Evolutionary conservation across 1,284 basidiomycete genomes (phyloP), one percentile per base, ranked within the genome.

Genomic region (Lentinula novae-zelandiae): DNA sequence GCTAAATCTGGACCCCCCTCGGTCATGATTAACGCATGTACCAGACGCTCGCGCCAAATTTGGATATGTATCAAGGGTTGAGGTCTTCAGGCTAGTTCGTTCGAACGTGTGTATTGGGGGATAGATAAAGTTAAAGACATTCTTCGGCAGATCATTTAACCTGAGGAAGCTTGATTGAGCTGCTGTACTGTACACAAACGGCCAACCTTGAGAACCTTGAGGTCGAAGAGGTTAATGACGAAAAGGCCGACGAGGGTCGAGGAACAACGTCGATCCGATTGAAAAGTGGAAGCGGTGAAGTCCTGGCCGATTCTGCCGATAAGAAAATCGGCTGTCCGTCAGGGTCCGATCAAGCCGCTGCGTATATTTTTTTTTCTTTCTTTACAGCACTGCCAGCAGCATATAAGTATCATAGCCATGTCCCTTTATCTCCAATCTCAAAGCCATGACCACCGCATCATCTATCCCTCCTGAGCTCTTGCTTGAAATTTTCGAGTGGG

Each of bases 391-490:
- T 38, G 51, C 17, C 51, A 31, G 49, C 51, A 38, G 12, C 31
- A 53, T 36, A 53, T 36, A 36, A 36, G 33, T 53, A 53, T 53
- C 8, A n/a, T 5, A 10, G 17, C 27, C 13, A 17, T 36, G 44
- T 49, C 33, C 20, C 15, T 8, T 48, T 46, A 33, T 38, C 46
- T 22, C 40, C 48, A 39, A 15, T 10, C 12, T 5, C 31, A 39
- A 60, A 36, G 38, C 8, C 46, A 60, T 52, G 68, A 54, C 65
- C 46, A 58, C 71, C 63, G 63, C 68, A 58, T 58, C 59, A 12
- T 61, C 64, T n/a, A 67, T 83, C 12, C 82, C 83, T 13, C 70
- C 76, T 13, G 83, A 85, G 64, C 65, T 85, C 36, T 84, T 81
- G 82, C 68, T 81, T 15, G 66, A 78, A 53, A 75, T 85, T n/a